Conservation (phyloP, 2,329 filamentous ascomycete genomes). For the Trichophyton rubrum region DNA sequence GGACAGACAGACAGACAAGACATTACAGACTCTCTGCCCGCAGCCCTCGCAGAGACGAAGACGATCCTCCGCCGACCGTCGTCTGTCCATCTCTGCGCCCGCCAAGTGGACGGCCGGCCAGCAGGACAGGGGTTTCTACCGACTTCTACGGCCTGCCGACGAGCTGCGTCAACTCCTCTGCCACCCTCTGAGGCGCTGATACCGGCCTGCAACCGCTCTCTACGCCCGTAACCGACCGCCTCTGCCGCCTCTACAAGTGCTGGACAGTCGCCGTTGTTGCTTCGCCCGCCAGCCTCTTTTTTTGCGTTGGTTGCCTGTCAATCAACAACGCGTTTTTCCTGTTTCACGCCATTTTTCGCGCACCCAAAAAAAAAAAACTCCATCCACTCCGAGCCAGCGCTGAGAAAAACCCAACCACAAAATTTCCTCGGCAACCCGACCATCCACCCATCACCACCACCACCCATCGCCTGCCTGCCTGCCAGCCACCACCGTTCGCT, state of each 20-base stretch:
- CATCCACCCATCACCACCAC: constrained; percentile 3
- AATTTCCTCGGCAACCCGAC: constrained; percentile 13
- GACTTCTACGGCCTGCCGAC: not conserved
- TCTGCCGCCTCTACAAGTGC: not conserved
- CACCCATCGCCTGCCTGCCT: constrained; percentile 2
- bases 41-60: not conserved
- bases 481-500: not conserved
- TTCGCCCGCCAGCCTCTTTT: not conserved
- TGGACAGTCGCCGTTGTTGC: not conserved
- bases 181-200: not conserved
- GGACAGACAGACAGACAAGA: not conserved
- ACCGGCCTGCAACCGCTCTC: not conserved
- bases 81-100: not conserved
- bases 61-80: not conserved
- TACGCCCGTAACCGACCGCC: not conserved
- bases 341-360: constrained; percentile 19
- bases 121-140: not conserved
- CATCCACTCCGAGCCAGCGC: constrained; percentile 7
- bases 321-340: constrained; percentile 25
- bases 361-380: constrained; percentile 15
- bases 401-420: constrained; percentile 17
- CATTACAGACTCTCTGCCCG: not conserved
- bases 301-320: not conserved
- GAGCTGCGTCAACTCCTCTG: not conserved
- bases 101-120: constrained; percentile 1